Percentiles rank a stretch among this genome's conserved stretches.
Conservation (phyloP, 371 early-diverging fungal genomes). For the Rhizopus microsporus region DNA sequence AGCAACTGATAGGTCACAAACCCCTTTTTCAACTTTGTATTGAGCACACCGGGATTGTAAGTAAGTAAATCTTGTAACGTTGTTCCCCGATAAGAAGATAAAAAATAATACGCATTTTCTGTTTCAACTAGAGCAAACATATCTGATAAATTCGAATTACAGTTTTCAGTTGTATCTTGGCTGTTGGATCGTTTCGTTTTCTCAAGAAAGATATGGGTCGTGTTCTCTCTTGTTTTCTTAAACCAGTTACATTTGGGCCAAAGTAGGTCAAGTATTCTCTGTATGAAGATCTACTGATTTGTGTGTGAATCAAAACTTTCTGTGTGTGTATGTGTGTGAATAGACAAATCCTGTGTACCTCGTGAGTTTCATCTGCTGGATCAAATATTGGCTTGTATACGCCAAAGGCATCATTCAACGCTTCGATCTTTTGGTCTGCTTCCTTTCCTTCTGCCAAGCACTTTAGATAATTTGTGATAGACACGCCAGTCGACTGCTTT, state of each 20-base stretch:
- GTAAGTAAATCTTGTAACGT: slow-evolving; percentile 64
- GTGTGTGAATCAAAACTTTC: not conserved
- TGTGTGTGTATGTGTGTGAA: slow-evolving; percentile 8
- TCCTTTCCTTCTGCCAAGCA: slow-evolving; percentile 32
- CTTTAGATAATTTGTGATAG: slow-evolving; percentile 10
- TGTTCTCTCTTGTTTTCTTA: slow-evolving; percentile 14
- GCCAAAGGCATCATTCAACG: slow-evolving; percentile 22
- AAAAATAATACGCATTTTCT: slow-evolving; percentile 53
- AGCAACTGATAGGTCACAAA: slow-evolving; percentile 64
- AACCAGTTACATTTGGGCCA: slow-evolving; percentile 49
- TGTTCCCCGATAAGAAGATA: slow-evolving; percentile 59
- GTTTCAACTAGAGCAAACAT: slow-evolving; percentile 65
- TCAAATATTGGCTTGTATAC: slow-evolving; percentile 14
- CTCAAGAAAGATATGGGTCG: slow-evolving; percentile 24
- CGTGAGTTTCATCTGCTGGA: slow-evolving; percentile 5
- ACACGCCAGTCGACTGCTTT: not conserved
- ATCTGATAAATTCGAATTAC: slow-evolving; percentile 57
- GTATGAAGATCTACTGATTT: slow-evolving; percentile 29
- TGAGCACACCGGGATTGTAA: slow-evolving; percentile 64
- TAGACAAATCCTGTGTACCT: slow-evolving; percentile 9
- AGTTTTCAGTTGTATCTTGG: slow-evolving; percentile 14
- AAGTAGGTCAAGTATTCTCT: slow-evolving; percentile 34
- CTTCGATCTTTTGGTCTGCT: slow-evolving; percentile 28
- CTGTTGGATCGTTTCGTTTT: not conserved
- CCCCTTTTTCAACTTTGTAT: slow-evolving; percentile 61